Base-by-base conservation (phyloP, 441 rosid species). In the Mallotus repandus region DNA sequence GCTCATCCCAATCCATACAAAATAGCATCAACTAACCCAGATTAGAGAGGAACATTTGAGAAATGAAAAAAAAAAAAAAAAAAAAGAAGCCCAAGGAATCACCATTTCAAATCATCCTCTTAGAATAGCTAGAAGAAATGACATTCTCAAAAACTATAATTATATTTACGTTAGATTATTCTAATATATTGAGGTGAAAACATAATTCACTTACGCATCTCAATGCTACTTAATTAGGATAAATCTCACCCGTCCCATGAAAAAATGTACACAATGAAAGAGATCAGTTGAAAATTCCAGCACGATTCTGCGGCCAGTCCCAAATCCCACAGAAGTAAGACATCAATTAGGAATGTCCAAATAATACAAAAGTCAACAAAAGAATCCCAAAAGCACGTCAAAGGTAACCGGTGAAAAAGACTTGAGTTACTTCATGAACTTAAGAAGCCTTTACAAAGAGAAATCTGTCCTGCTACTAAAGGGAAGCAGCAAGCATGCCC, bases 1-100 rank as follows among this genome's bases (percentile, higher is more conserved):
- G 25, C 61, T 78, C 66, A 82, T 74, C 65, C 68, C 60, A 65
- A 46, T 21, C 67, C 72, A 73, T 25, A 62, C 46, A 74, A 18
- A 73, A 25, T 43, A 53, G 9, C 59, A 77, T 45, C 32, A 61
- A 74, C 45, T 65, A 50, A 65, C 70, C 45, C 69, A 64, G 59
- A 50, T 41, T 68, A 35, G 46, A 71, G 61, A 63, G 21, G 16
- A 35, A 56, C 43, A 73, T 69, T 73, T 22, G 14, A 53, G 29
- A 52, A 45, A 52, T 21, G 50, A 54, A 57, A 73, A 61, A 9
- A 9, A 19, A 29, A 73, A 58, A 61, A 57, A 73, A 49, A 9
- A 9, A 19, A 29, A 73, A 53, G n/a, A 73, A 58, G 48, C 38
- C 19, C 22, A 7, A 18, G 53, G 38, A 13, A 50, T n/a, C 64